Evolutionary conservation across 2,329 filamentous ascomycete species (phyloP).

Genomic region (Fusarium sp.): DNA sequence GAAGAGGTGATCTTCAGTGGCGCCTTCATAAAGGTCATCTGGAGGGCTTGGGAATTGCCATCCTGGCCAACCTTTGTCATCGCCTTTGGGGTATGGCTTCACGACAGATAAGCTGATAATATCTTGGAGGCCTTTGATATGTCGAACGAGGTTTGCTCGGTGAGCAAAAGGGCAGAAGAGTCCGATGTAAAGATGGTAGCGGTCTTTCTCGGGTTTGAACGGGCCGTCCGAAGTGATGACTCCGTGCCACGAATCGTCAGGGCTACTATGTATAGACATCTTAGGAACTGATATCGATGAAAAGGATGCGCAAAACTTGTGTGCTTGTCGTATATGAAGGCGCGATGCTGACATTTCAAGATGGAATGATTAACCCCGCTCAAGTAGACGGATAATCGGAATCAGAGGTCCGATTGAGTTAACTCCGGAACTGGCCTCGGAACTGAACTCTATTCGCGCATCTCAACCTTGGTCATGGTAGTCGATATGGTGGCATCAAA

Average conservation of each 20-base stretch:
- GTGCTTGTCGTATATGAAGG: background rate
- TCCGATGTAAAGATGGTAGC: conserved; percentile 73
- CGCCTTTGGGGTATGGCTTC: conserved; percentile 75
- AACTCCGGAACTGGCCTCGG: background rate
- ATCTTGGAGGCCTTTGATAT: conserved; percentile 79
- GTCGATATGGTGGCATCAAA: no score
- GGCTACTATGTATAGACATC: conserved; percentile 37
- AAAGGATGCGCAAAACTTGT: background rate
- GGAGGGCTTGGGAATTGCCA: conserved; percentile 68
- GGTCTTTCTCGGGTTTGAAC: conserved; percentile 68
- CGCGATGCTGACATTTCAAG: background rate
- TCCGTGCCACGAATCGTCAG: conserved; percentile 46
- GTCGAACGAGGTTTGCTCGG: conserved; percentile 76
- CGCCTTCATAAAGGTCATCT: conserved; percentile 66
- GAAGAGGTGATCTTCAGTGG: conserved; percentile 73
- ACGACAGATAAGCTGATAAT: conserved; percentile 74
- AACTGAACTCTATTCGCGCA: background rate
- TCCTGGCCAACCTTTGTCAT: conserved; percentile 72
- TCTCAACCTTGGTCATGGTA: background rate
- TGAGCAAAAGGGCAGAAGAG: conserved; percentile 76
- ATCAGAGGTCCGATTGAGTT: background rate
- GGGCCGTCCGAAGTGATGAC: conserved; percentile 40
- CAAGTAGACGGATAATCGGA: conserved; percentile 4
- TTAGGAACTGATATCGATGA: background rate
- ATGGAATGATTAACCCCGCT: background rate